A percentile compares a stretch with the other conserved stretches of the same genome.
Conservation (phyloP, 495 filamentous ascomycete species). For the Symbiotaphrina buchneri region DNA sequence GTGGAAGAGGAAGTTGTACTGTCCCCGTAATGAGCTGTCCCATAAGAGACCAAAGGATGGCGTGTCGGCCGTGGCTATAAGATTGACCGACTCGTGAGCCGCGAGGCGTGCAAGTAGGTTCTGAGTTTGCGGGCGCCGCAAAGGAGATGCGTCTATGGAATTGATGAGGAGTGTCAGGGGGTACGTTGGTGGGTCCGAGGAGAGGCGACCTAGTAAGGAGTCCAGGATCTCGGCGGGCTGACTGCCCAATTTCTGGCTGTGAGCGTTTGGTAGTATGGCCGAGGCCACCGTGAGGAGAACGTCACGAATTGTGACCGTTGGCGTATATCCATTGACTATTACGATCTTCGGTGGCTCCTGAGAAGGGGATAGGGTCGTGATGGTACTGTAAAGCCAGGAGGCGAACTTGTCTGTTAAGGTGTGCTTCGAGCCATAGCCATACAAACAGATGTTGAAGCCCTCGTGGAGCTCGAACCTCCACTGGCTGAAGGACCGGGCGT, state of each 20-base stretch:
- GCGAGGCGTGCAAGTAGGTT: slow-evolving; percentile 54
- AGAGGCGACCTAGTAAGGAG: slow-evolving; percentile 33
- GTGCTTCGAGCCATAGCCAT: slow-evolving; percentile 81
- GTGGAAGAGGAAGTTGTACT: slow-evolving; percentile 76
- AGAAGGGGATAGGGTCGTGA: slow-evolving; percentile 7
- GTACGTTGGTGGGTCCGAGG: slow-evolving; percentile 12
- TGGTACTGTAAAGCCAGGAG: slow-evolving; percentile 18
- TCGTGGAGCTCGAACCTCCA: slow-evolving; percentile 84
- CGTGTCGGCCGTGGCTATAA: slow-evolving; percentile 67
- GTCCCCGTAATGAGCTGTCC: slow-evolving; percentile 50
- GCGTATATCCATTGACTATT: slow-evolving; percentile 73
- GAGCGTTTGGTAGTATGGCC: slow-evolving; percentile 32
- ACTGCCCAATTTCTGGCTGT: slow-evolving; percentile 27
- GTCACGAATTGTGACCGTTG: slow-evolving; percentile 51
- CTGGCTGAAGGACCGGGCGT: slow-evolving; percentile 64
- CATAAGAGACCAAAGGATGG: slow-evolving; percentile 75
- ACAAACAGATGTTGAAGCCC: slow-evolving; percentile 77
- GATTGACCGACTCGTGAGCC: slow-evolving; percentile 44
- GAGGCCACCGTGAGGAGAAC: slow-evolving; percentile 51
- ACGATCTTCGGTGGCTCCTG: slow-evolving; percentile 35
- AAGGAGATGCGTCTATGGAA: slow-evolving; percentile 57
- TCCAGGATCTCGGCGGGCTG: slow-evolving; percentile 44
- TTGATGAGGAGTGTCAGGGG: slow-evolving; percentile 53
- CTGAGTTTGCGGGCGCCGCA: slow-evolving; percentile 50
- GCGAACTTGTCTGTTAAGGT: slow-evolving; percentile 57